Evolutionary conservation across 352 stramenopile species (phyloP).

Genomic region (Phytophthora europaea): DNA sequence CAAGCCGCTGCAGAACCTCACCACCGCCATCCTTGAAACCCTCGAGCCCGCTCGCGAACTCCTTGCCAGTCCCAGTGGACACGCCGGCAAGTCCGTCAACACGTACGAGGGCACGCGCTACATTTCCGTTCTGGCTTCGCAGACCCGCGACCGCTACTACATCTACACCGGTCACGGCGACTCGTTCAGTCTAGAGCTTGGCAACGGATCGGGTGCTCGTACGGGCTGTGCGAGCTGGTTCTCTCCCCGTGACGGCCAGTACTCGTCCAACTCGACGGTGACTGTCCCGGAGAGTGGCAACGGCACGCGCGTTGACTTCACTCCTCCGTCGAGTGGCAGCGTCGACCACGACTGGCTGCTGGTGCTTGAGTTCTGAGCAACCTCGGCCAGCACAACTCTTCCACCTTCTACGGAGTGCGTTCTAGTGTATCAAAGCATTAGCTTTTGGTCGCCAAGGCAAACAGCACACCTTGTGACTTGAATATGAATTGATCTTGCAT

Average conservation of each 20-base stretch:
- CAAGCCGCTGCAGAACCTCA: constrained; percentile 26
- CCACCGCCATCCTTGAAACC: not conserved
- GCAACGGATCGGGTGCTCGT: constrained; percentile 14
- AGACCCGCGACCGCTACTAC: constrained; percentile 18
- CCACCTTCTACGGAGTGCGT: too few species aligned
- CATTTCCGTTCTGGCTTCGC: constrained; percentile 31
- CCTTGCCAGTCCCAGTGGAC: constrained; percentile 18
- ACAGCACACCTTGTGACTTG: too few species aligned
- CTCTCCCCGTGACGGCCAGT: constrained; percentile 31
- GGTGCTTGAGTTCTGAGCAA: constrained; percentile 22
- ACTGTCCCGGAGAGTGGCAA: constrained; percentile 10
- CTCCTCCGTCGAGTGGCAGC: constrained; percentile 19
- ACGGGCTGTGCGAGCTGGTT: constrained; percentile 26
- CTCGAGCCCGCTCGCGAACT: constrained; percentile 16
- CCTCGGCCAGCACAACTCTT: too few species aligned
- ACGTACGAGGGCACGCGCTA: constrained; percentile 27
- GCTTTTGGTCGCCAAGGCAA: too few species aligned
- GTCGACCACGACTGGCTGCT: constrained; percentile 39
- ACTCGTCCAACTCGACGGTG: constrained; percentile 15
- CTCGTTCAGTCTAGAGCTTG: constrained; percentile 26
- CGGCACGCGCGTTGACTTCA: constrained; percentile 30
- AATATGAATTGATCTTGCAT: too few species aligned
- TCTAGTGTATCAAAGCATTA: too few species aligned
- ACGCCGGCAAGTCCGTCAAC: constrained; percentile 17
- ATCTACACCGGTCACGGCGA: constrained; percentile 36